phyloP scores from a whole-genome alignment of 208 protist genomes.

The Trypanosoma melophagium region DNA sequence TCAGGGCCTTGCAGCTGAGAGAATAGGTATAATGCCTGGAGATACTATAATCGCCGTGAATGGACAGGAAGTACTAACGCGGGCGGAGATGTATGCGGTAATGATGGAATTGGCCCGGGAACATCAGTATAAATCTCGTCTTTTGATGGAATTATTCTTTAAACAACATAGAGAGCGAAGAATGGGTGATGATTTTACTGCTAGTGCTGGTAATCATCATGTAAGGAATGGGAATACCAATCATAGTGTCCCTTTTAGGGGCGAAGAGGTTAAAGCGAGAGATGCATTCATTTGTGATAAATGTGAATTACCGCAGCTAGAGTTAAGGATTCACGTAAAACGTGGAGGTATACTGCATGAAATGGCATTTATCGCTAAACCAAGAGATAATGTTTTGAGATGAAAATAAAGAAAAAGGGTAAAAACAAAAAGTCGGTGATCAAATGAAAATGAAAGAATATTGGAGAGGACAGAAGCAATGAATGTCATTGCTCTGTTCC shows the following conservation, averaged over 20 bases:
- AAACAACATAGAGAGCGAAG: conserved; percentile 11
- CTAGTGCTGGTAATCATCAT: neutral
- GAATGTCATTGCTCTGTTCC: neutral
- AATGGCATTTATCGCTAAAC: conserved; percentile 4
- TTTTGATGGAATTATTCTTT: conserved; percentile 34
- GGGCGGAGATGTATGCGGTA: conserved; percentile 58
- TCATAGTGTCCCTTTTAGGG: neutral
- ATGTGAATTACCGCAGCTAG: conserved; percentile 14
- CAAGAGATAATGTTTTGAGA: neutral
- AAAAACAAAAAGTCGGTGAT: too few species aligned
- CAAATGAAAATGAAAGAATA: too few species aligned
- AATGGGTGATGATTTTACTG: neutral
- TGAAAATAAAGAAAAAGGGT: neutral
- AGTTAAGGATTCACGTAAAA: conserved; percentile 28
- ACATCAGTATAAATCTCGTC: conserved; percentile 45
- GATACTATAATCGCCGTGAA: conserved; percentile 60
- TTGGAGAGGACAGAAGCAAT: too few species aligned
- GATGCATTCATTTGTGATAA: neutral
- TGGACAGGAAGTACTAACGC: conserved; percentile 33
- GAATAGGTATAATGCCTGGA: conserved; percentile 43
- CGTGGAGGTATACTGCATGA: conserved; percentile 20
- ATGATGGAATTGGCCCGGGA: conserved; percentile 43
- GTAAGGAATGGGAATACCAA: neutral
- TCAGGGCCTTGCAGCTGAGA: conserved; percentile 40
- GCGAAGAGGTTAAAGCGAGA: neutral